These are phyloP conservation scores for Neurospora sp. DNA, from an alignment of 495 filamentous ascomycete genomes.

Conservation along the genomic window DNA sequence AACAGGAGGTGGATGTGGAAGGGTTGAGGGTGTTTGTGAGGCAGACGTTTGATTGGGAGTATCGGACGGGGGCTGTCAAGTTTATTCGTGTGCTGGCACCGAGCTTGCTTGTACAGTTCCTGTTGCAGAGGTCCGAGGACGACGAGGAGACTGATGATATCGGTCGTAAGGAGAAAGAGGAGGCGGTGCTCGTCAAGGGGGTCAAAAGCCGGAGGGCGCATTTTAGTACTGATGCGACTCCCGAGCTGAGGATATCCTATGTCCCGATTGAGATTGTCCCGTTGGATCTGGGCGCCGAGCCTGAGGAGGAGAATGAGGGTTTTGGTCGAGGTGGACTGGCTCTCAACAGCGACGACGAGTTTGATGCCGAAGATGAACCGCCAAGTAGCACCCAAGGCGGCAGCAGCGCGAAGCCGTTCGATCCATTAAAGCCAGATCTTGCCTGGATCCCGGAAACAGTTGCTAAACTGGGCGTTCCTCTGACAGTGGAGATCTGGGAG, in stretches of 20 bases:
- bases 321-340: constrained; percentile 40
- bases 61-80: constrained; percentile 68
- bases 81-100: constrained; percentile 75
- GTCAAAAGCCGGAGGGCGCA: constrained; percentile 60
- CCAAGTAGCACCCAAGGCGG: constrained; percentile 8
- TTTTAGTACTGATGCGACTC: constrained; percentile 59
- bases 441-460: constrained; percentile 69
- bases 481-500: constrained; percentile 71
- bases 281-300: constrained; percentile 61
- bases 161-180: constrained; percentile 32
- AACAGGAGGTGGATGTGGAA: constrained; percentile 52
- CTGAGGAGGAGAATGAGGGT: constrained; percentile 43
- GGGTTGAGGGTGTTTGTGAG: constrained; percentile 62
- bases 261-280: constrained; percentile 66
- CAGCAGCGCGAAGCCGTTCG: constrained; percentile 43
- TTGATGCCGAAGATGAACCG: constrained; percentile 38
- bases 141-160: constrained; percentile 24
- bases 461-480: constrained; percentile 58
- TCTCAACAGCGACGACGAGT: constrained; percentile 45
- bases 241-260: constrained; percentile 70
- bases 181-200: constrained; percentile 42
- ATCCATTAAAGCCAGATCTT: constrained; percentile 58
- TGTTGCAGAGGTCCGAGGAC: constrained; percentile 36
- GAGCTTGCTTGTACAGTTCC: constrained; percentile 56
- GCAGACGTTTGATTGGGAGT: constrained; percentile 79